Evolutionary conservation across 148 eudicot species (phyloP).

Genomic region (Fagopyrum esculentum): DNA sequence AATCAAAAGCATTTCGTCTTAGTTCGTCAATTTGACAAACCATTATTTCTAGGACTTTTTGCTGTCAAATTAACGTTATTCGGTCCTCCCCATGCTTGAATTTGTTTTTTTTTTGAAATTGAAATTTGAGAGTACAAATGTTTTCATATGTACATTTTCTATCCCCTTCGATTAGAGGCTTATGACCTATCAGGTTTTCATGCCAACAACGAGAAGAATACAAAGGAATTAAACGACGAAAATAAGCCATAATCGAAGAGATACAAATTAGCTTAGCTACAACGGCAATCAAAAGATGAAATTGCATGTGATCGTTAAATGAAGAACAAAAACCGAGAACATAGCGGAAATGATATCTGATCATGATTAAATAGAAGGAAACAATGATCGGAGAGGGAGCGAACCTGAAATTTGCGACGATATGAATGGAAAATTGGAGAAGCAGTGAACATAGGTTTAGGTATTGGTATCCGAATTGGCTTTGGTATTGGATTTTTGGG

Average conservation of each 20-base stretch:
- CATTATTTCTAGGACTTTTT: slow-evolving; percentile 82
- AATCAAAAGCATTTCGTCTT: slow-evolving; percentile 64
- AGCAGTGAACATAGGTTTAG: not conserved
- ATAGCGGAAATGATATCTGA: not conserved
- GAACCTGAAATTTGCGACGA: not conserved
- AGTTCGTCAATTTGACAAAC: slow-evolving; percentile 87
- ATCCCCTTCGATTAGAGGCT: slow-evolving; percentile 29
- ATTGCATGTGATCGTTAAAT: not conserved
- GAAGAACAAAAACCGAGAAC: not conserved
- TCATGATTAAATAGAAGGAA: not conserved
- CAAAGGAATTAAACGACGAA: not conserved
- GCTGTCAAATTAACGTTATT: slow-evolving; percentile 55
- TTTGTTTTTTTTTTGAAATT: not conserved
- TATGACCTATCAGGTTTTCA: slow-evolving; percentile 77
- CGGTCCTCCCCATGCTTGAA: not conserved
- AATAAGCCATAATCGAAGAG: not conserved
- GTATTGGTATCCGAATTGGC: not conserved
- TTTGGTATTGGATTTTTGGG: not conserved
- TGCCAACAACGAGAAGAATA: slow-evolving; percentile 19
- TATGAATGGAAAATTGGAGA: not conserved
- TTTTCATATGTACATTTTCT: too few relatives aligned
- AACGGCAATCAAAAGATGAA: not conserved
- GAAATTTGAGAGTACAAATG: not conserved
- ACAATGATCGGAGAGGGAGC: not conserved
- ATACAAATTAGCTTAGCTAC: not conserved